phyloP scores from a whole-genome alignment of 2,329 filamentous ascomycete species.

The Nemania bipapillata region DNA sequence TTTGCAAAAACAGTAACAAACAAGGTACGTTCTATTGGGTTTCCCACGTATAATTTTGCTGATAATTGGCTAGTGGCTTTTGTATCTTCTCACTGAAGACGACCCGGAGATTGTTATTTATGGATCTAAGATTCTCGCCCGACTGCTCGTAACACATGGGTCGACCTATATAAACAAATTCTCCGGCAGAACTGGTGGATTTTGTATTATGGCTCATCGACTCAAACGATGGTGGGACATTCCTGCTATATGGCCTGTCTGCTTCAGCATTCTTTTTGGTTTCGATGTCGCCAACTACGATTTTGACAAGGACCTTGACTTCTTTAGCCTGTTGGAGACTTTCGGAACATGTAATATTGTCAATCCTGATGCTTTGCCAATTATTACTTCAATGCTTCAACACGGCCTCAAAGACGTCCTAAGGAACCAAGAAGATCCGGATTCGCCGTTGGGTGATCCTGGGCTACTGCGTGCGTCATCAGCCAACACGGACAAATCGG shows the following conservation, averaged over 20 bases:
- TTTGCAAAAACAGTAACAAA: constrained; percentile 96
- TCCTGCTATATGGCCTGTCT: constrained; percentile 84
- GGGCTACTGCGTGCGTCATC: constrained; percentile 39
- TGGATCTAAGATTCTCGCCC: constrained; percentile 82
- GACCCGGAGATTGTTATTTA: constrained; percentile 84
- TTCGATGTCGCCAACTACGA: constrained; percentile 80
- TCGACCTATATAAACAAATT: constrained; percentile 86
- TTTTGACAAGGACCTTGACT: constrained; percentile 77
- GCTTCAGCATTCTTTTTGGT: constrained; percentile 88
- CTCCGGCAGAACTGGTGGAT: constrained; percentile 82
- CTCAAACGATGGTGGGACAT: constrained; percentile 90
- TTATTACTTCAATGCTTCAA: constrained; percentile 88
- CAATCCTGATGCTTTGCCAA: constrained; percentile 80
- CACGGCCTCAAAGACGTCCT: constrained; percentile 79
- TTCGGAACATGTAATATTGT: constrained; percentile 76
- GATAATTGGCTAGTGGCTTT: constrained; percentile 74
- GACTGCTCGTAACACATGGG: constrained; percentile 85
- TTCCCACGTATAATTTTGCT: constrained; percentile 47
- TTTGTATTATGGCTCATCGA: constrained; percentile 82
- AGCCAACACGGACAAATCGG: constrained; percentile 44
- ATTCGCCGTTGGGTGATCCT: constrained; percentile 59
- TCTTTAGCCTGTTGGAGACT: constrained; percentile 76
- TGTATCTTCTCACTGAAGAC: constrained; percentile 89
- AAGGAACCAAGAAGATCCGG: constrained; percentile 69
- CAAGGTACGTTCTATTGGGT: constrained; percentile 69